Base-by-base conservation (phyloP, 2,329 filamentous ascomycete genomes). In the Aureobasidium pullulans region DNA sequence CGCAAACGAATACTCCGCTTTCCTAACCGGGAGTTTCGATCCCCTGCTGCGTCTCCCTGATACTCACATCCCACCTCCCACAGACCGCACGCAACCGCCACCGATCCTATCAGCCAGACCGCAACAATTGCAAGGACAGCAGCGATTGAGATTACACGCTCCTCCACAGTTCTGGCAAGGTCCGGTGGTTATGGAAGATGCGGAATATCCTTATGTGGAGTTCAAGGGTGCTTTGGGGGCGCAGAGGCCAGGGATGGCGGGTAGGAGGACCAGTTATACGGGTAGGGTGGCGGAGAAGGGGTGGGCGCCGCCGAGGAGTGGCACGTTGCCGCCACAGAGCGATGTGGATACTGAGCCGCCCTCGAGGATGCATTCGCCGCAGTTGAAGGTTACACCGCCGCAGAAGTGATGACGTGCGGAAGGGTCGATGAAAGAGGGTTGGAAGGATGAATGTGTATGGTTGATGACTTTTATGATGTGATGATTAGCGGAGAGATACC, bases 1-100 rank as follows among this genome's bases (percentile, higher is more conserved):
- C n/a, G 57, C 57, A 34, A 59, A 59, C 9, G 57, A 59, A 37
- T 59, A 46, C 31, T 50, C 46, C 31, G 46, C 46, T 11, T 59
- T 46, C 8, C 23, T 59, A 32, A 7, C 6, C 19, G 48, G 57
- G 28, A 29, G 39, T 6, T 59, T 59, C 39, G 47, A 59, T 23
- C 47, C 57, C 3, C 32, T 59, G 15, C 11, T 36, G 4, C 31
- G 40, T 37, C 19, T 59, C n/a, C 39, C 47, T 15, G 47, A 59
- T 46, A 46, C 47, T 7, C 46, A 59, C 23, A n/a, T 53, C 1
- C 37, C 57, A n/a, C 23, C 23, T 23, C 23, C 3, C 3, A 23
- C 23, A 11, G 6, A 15, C n/a, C 37, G 28, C 29, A 50, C 7
- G 1, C 43, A 15, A 29, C 7, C 7, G 16, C 39, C 39, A 23